Base-by-base conservation (phyloP, 164 flowering plant species). In the Houttuynia cordata region DNA sequence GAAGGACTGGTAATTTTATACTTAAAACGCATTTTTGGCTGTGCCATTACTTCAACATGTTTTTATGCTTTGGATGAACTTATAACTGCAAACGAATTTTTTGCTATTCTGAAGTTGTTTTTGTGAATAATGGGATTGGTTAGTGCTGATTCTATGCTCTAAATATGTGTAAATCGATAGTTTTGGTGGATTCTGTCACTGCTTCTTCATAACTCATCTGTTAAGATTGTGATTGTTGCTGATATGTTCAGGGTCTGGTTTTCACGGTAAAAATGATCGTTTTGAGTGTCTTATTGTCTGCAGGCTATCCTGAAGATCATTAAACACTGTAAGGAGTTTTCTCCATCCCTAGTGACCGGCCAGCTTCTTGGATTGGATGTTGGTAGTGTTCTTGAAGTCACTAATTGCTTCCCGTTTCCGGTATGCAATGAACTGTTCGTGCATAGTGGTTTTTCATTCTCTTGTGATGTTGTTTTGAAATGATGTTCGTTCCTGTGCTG, bases 381-480 rank as follows among this genome's bases (percentile, higher is more conserved):
- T 74, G 99, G 97, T 51, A 93, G 99, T 66, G 92, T 90, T 64
- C 96, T 93, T 69, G 99, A 93, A 81, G 99, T 90, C 59, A 88
- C 97, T 54, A 90, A 93, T 58, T 90, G 99, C 64, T 90, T 90
- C 63, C 97, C 97, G 19, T 93, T 92, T 67, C 98, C 98, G 76
- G 98, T 89, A 78, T 40, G 80, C 62, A 50, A 60, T 59, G 10
- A 23, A 0, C 0, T 24, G 37, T 20, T 13, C 24, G 7, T 58
- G 49, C 19, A 3, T 20, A 41, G 19, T 42, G 40, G 55, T 20
- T 12, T 17, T 17, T 19, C 22, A 7, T 30, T 39, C 37, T 18
- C n/a, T 22, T 1, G 30, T 42, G 42, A 45, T 24, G 62, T 13
- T 61, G 56, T 51, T 24, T 37, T 51, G 22, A 17, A 24, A 34